Percentiles rank a stretch among this genome's conserved stretches.
These are phyloP conservation scores for Coniochaeta sp. DNA, from an alignment of 2,329 filamentous ascomycete species.

Conservation along the genomic window DNA sequence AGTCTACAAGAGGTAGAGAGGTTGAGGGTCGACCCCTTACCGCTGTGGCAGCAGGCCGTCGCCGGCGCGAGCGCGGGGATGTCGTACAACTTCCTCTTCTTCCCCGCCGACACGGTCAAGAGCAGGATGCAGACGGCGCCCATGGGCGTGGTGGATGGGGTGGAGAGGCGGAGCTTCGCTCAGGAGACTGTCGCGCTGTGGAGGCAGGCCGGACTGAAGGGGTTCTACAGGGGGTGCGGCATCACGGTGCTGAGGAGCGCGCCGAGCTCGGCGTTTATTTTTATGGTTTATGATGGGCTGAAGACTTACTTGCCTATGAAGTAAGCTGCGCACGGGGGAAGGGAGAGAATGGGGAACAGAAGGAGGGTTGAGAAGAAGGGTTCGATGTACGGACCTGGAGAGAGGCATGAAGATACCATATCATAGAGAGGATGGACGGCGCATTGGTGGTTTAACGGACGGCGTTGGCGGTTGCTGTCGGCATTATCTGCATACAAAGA, in stretches of 20 bases:
- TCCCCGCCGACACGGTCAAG: slow-evolving; percentile 95
- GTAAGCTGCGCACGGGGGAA: slow-evolving; percentile 8
- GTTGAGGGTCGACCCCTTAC: slow-evolving; percentile 48
- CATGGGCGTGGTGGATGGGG: slow-evolving; percentile 45
- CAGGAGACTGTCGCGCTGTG: slow-evolving; percentile 69
- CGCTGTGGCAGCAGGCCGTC: slow-evolving; percentile 79
- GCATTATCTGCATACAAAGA: neutral
- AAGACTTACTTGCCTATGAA: slow-evolving; percentile 57
- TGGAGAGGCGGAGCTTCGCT: slow-evolving; percentile 56
- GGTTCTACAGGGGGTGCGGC: slow-evolving; percentile 88
- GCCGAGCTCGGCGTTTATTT: slow-evolving; percentile 96
- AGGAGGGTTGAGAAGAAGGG: neutral
- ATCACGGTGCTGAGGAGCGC: slow-evolving; percentile 84
- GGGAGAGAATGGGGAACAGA: neutral
- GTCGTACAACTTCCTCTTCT: slow-evolving; percentile 95
- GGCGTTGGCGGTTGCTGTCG: neutral
- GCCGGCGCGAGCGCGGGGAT: slow-evolving; percentile 86
- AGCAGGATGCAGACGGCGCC: slow-evolving; percentile 91
- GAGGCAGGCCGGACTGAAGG: slow-evolving; percentile 72
- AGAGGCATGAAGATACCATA: slow-evolving; percentile 1
- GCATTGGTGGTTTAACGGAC: neutral
- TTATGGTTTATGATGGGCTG: slow-evolving; percentile 86
- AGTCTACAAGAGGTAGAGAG: slow-evolving; percentile 31
- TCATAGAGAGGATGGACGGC: neutral
- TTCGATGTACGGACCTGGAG: no score